Evolutionary conservation across 1,284 basidiomycete species (phyloP).

Genomic region (Xerocomus nothofagi): DNA sequence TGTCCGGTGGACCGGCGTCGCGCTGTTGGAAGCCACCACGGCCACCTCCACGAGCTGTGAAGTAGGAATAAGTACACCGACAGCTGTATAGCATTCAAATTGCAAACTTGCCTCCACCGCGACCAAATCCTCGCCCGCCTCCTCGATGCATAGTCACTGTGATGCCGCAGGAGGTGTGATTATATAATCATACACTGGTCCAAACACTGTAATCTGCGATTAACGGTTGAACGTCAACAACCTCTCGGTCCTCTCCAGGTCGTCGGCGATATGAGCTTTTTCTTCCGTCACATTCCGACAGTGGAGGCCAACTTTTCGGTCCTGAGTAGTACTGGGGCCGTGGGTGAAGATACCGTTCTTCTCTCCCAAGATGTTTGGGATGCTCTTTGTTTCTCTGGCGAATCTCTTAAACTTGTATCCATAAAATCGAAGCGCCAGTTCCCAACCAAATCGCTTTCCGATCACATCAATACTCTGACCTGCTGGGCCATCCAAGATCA

Average conservation of each 20-base stretch:
- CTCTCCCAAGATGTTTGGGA: constrained; percentile 38
- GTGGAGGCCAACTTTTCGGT: constrained; percentile 27
- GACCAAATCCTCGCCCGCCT: constrained; percentile 43
- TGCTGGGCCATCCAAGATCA: constrained; percentile 33
- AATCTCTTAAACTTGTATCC: constrained; percentile 15
- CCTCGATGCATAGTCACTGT: constrained; percentile 48
- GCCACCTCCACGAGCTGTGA: constrained; percentile 52
- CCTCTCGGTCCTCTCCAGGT: not conserved
- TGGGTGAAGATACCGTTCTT: constrained; percentile 23
- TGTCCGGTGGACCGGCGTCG: constrained; percentile 82
- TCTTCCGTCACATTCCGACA: constrained; percentile 28
- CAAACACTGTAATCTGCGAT: not conserved
- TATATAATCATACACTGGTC: constrained; percentile 12
- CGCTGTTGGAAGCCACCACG: constrained; percentile 70
- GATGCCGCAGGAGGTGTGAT: constrained; percentile 2
- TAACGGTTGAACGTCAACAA: not conserved
- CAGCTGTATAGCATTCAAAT: constrained; percentile 2
- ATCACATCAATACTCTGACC: constrained; percentile 12
- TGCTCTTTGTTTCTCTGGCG: constrained; percentile 22
- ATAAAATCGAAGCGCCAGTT: constrained; percentile 29
- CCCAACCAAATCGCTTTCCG: constrained; percentile 4
- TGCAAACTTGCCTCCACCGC: constrained; percentile 41
- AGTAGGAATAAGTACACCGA: constrained; percentile 11
- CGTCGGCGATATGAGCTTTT: constrained; percentile 33
- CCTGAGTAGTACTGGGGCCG: not conserved